Evolutionary conservation across 768 basidiomycete species (phyloP), one percentile per base, ranked within the genome.

Genomic region (Tricholoma flavovirens): DNA sequence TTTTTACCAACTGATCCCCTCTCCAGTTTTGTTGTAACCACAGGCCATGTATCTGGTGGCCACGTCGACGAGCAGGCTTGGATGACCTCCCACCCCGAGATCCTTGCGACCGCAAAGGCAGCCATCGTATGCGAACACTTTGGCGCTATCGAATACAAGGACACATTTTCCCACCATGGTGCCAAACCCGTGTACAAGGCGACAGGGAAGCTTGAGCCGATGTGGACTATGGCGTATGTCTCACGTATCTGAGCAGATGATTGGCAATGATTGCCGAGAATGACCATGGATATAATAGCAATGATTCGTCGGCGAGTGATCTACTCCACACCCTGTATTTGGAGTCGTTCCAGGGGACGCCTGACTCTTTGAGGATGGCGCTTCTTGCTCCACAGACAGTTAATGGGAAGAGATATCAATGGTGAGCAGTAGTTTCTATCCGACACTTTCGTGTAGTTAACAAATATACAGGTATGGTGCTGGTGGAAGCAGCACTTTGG

Each of bases 201-300:
- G 10, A 70, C 67, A 0, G 69, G 69, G 11, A 57, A 43, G 26
- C 43, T 62, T 24, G 69, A 70, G 53, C 69, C 69, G 14, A 70
- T 70, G 69, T 70, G 69, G 69, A 70, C 69, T 4, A 68, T 67
- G 67, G 68, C 59, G 67, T 69, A 60, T 10, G 63, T 64, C 19
- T 33, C 30, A 12, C 50, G 33, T 56, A 15, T 19, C 11, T 19
- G 45, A 14, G 4, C 9, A n/a, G 8, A n/a, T n/a, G n/a, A n/a
- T n/a, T n/a, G n/a, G n/a, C n/a, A n/a, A n/a, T 52, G 11, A 4
- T n/a, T 43, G 2, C 8, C 53, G 0, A 30, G 49, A 48, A 40
- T 17, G 22, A 36, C 48, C 19, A 11, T 17, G 5, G 30, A 5
- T 33, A 11, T 11, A 24, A 26, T 48, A 69, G 68, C 9, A 69